These are phyloP conservation scores for Saprolegnia parasitica DNA, from an alignment of 352 stramenopile genomes.

Conservation along the genomic window DNA sequence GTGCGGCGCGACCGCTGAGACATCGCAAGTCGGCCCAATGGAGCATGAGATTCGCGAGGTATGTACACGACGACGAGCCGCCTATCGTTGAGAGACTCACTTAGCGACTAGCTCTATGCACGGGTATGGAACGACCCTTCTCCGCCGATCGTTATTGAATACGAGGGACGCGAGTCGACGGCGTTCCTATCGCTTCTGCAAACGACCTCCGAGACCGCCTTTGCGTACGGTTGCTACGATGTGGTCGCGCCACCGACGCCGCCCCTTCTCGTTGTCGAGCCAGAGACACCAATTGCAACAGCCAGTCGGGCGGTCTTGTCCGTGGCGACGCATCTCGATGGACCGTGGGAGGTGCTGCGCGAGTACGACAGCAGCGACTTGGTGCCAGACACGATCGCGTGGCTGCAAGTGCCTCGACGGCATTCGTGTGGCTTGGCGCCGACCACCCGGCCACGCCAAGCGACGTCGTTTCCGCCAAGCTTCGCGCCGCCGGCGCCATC, in stretches of 20 bases:
- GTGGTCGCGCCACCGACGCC: background rate
- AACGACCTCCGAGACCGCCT: background rate
- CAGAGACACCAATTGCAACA: background rate
- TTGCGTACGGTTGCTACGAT: background rate
- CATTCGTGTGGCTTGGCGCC: conserved; percentile 14
- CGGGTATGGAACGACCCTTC: background rate
- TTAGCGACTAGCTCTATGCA: background rate
- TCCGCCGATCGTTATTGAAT: background rate
- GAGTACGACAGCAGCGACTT: conserved; percentile 27
- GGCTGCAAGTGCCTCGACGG: conserved; percentile 1
- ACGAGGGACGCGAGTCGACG: background rate
- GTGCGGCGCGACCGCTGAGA: background rate
- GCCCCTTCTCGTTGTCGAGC: too few relatives aligned
- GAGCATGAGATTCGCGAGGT: background rate
- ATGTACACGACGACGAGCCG: too few relatives aligned
- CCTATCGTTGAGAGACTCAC: too few relatives aligned
- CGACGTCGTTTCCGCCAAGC: background rate
- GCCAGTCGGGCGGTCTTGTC: background rate
- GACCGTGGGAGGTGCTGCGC: conserved; percentile 6
- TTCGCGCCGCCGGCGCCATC: background rate
- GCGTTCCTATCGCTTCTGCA: background rate
- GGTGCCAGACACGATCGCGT: conserved; percentile 2
- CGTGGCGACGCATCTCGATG: background rate
- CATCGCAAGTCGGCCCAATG: background rate
- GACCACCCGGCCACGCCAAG: background rate